Base-by-base conservation (phyloP, 1,139 yeast genomes). In the Saccharomyces hybrid region DNA sequence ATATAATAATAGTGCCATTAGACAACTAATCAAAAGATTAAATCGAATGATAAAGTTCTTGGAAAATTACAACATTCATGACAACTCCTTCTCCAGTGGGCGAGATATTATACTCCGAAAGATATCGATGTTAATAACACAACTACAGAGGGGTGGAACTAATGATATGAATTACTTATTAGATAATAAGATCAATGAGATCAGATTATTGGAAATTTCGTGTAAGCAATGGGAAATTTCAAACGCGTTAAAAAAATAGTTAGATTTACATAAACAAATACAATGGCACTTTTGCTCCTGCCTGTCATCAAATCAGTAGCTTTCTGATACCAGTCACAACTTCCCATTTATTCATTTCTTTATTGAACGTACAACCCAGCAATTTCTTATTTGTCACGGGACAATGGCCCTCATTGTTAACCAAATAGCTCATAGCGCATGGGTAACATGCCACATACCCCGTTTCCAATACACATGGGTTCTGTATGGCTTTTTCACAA, bases 381-480 rank as follows among this genome's bases (percentile, higher is more conserved):
- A 93, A 73, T 60, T 77, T 79, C 56, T 78, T 82, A 0, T 93
- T 89, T 0, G 97, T 88, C 0, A 88, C 79, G 0, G 99, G 98
- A 68, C 99, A 93, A 57, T 84, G 75, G 1, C 95, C 96, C 16
- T 88, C 89, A 50, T 78, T 76, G 42, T 69, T 61, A 48, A 70
- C 66, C 52, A 91, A 75, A 64, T 82, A 81, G 54, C 81, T 79
- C 66, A 82, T 83, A 19, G 91, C 89, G 70, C 99, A 93, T 13
- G 89, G 81, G 68, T 91, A 91, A 70, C 97, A 91, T 62, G 87
- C 88, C 0, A 90, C 96, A 59, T 83, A 83, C 0, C 99, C 99
- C 0, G 98, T 89, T 66, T 91, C 98, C 47, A 91, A 81, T 5
- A 87, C 81, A 0, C 97, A 90, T 2, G 97, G 97, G 62, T 88